Percentiles rank a stretch among this genome's conserved stretches.
Evolutionary conservation across 148 eudicot genomes (phyloP).

Genomic region (Persicaria maculosa): DNA sequence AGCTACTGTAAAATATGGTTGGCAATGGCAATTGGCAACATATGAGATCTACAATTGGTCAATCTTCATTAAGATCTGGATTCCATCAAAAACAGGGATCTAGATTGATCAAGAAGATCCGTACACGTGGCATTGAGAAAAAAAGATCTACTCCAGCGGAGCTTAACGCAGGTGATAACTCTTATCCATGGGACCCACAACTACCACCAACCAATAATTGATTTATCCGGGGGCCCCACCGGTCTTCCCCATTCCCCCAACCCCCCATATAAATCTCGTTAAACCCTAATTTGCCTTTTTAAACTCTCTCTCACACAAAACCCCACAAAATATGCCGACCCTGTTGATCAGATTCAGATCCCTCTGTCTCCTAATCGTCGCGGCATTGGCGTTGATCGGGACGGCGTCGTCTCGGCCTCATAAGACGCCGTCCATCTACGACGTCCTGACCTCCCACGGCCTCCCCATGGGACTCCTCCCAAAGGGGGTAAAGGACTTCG

Average conservation of each 20-base stretch:
- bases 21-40: too few species aligned
- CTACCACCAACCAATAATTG: slow-evolving; percentile 8
- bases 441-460: slow-evolving; percentile 38
- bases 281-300: background rate
- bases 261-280: background rate
- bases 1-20: too few species aligned
- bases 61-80: too few species aligned
- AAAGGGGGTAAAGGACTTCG: slow-evolving; percentile 46
- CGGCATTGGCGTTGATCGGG: background rate
- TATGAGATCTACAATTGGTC: too few species aligned
- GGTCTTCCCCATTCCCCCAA: background rate
- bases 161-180: background rate
- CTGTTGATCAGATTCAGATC: background rate
- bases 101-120: background rate
- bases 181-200: slow-evolving; percentile 5
- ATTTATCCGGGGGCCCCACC: slow-evolving; percentile 2
- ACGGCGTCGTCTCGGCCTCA: background rate
- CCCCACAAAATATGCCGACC: background rate
- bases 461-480: slow-evolving; percentile 78
- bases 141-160: background rate
- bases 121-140: background rate
- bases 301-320: background rate
- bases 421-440: slow-evolving; percentile 40
- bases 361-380: background rate
- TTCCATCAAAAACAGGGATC: background rate